Percentiles rank a stretch among this genome's conserved stretches.
Evolutionary conservation across 108 stramenopile genomes (phyloP).

Genomic region (Cyclotella distinguenda): DNA sequence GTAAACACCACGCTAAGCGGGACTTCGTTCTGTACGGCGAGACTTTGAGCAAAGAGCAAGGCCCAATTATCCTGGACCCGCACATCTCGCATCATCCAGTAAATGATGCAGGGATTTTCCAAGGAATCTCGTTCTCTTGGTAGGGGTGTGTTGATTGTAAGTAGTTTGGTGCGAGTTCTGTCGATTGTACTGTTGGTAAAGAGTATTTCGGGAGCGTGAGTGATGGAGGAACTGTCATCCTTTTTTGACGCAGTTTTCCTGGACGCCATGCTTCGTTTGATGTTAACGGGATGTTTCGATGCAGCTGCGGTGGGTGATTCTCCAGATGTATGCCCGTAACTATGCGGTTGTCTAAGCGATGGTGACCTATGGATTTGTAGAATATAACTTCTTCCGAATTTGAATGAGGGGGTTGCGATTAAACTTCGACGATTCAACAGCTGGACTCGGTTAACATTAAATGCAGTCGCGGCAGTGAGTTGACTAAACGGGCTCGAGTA

Average conservation of each 20-base stretch:
- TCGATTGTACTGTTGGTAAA: slow-evolving; percentile 23
- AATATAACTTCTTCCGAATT: no score
- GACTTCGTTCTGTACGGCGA: slow-evolving; percentile 55
- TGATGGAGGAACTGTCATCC: background rate
- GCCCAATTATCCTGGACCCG: slow-evolving; percentile 96
- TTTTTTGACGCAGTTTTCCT: slow-evolving; percentile 7
- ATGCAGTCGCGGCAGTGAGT: background rate
- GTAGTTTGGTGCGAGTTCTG: slow-evolving; percentile 35
- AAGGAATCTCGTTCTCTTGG: slow-evolving; percentile 14
- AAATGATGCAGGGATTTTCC: slow-evolving; percentile 65
- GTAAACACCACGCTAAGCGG: slow-evolving; percentile 81
- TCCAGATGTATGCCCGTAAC: no score
- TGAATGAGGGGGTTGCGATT: background rate
- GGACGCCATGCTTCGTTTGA: slow-evolving; percentile 13
- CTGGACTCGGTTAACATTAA: background rate
- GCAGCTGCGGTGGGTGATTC: no score
- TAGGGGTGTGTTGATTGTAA: slow-evolving; percentile 19
- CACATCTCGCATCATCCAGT: slow-evolving; percentile 98
- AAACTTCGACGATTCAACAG: background rate
- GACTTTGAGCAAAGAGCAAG: slow-evolving; percentile 72
- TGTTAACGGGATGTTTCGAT: background rate
- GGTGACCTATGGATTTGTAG: no score
- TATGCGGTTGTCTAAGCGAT: no score
- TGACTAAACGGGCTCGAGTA: background rate
- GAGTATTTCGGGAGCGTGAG: slow-evolving; percentile 32